phyloP scores from a whole-genome alignment of 768 basidiomycete genomes.

The Termitomyces sp. region DNA sequence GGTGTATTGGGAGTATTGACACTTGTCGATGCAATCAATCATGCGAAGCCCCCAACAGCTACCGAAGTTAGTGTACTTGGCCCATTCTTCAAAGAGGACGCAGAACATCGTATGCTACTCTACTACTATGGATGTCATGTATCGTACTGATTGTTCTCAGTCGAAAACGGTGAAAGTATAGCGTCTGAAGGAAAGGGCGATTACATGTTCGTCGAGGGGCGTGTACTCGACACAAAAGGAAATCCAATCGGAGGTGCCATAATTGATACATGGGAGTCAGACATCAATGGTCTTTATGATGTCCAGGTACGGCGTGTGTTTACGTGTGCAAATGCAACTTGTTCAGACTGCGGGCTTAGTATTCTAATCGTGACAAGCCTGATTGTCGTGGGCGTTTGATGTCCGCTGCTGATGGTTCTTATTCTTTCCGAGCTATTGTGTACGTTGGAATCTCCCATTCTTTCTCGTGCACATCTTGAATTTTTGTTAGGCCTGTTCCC shows the following conservation, averaged over 20 bases:
- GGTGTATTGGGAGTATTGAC: constrained; percentile 76
- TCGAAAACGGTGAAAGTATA: constrained; percentile 65
- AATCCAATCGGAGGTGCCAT: constrained; percentile 56
- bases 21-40: constrained; percentile 71
- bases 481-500: constrained; percentile 37
- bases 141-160: constrained; percentile 34
- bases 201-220: constrained; percentile 77
- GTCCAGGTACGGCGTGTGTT: constrained; percentile 24
- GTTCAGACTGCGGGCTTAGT: constrained; percentile 28
- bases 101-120: constrained; percentile 51
- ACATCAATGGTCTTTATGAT: constrained; percentile 46
- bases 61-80: constrained; percentile 78
- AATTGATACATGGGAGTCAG: constrained; percentile 86
- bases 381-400: constrained; percentile 70
- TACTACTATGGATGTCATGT: background rate
- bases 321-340: background rate
- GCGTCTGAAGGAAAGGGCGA: constrained; percentile 86
- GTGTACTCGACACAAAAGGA: constrained; percentile 56
- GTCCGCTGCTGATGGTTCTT: constrained; percentile 56
- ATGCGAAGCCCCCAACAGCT: constrained; percentile 51
- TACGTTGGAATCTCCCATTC: constrained; percentile 9
- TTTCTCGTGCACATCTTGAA: background rate
- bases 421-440: constrained; percentile 69
- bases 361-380: constrained; percentile 45
- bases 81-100: constrained; percentile 78